Evolutionary conservation across 495 filamentous ascomycete species (phyloP).

Genomic region (Aspergillus sclerotioniger): DNA sequence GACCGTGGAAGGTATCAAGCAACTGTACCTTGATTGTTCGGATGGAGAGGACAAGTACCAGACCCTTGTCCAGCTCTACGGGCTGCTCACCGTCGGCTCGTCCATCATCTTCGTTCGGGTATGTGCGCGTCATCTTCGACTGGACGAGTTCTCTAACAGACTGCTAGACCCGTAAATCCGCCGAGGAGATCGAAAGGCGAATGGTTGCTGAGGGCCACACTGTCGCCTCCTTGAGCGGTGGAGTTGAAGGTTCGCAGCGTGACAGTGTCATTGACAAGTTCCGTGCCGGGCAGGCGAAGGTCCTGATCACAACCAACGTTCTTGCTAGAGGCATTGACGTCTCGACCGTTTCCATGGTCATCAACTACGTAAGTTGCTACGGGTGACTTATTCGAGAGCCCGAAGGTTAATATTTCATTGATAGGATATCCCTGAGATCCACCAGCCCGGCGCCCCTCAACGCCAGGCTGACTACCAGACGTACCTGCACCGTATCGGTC

Average conservation of each 20-base stretch:
- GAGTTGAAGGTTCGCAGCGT: conserved; percentile 76
- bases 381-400: not conserved
- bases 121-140: conserved; percentile 22
- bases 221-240: conserved; percentile 83
- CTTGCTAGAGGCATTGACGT: conserved; percentile 97
- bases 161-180: conserved; percentile 71
- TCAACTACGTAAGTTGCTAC: conserved; percentile 71
- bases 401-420: conserved; percentile 10
- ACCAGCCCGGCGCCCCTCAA: conserved; percentile 19
- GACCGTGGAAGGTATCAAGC: conserved; percentile 94
- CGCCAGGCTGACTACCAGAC: conserved; percentile 77
- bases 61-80: conserved; percentile 86
- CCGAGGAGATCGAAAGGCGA: conserved; percentile 74
- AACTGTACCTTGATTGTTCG: conserved; percentile 91
- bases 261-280: conserved; percentile 86
- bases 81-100: conserved; percentile 89
- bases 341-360: conserved; percentile 91
- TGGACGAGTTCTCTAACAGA: conserved; percentile 6
- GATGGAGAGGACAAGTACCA: conserved; percentile 80
- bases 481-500: conserved; percentile 96
- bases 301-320: conserved; percentile 98
- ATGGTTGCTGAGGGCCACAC: conserved; percentile 89
- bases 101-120: conserved; percentile 98
- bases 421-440: conserved; percentile 57
- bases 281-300: conserved; percentile 81